phyloP scores from a whole-genome alignment of 805 yeast genomes.

The Starmera quercuum region DNA sequence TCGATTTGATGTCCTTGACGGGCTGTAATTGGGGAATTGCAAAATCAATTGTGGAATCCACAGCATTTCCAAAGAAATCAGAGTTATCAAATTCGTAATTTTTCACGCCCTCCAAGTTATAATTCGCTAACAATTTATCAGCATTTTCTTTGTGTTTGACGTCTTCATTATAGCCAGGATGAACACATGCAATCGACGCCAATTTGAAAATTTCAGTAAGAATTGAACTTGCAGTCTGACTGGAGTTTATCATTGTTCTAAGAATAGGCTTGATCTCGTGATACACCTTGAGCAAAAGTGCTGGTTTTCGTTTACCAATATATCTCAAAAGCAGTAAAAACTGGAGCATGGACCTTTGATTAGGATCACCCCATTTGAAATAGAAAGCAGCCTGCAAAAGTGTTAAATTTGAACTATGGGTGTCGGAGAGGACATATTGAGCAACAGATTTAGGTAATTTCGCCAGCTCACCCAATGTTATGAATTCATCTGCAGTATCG shows the following conservation, averaged over 20 bases:
- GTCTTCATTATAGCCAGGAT: slow-evolving; percentile 13
- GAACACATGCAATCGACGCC: slow-evolving; percentile 22
- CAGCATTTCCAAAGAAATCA: not conserved
- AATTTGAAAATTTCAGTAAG: slow-evolving; percentile 22
- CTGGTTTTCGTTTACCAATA: slow-evolving; percentile 24
- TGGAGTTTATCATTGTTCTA: slow-evolving; percentile 15
- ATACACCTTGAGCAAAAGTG: slow-evolving; percentile 24
- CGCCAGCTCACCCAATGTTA: slow-evolving; percentile 23
- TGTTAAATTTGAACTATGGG: slow-evolving; percentile 22
- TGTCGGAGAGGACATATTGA: slow-evolving; percentile 24
- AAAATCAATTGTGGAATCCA: not conserved
- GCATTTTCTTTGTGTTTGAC: slow-evolving; percentile 1
- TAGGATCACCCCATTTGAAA: slow-evolving; percentile 24
- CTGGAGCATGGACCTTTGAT: slow-evolving; percentile 27
- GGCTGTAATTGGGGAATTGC: not conserved
- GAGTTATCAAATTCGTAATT: slow-evolving; percentile 4
- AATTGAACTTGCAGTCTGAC: slow-evolving; percentile 15
- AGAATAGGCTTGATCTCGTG: slow-evolving; percentile 21
- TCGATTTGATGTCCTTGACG: slow-evolving; percentile 1
- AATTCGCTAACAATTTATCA: slow-evolving; percentile 6
- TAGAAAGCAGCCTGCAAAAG: slow-evolving; percentile 26
- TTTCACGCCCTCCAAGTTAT: slow-evolving; percentile 6
- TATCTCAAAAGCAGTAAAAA: slow-evolving; percentile 24
- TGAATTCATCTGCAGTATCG: slow-evolving; percentile 26
- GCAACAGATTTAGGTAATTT: slow-evolving; percentile 30